phyloP scores from a whole-genome alignment of 192 early-diverging fungal genomes.

The Coemansia furcata region DNA sequence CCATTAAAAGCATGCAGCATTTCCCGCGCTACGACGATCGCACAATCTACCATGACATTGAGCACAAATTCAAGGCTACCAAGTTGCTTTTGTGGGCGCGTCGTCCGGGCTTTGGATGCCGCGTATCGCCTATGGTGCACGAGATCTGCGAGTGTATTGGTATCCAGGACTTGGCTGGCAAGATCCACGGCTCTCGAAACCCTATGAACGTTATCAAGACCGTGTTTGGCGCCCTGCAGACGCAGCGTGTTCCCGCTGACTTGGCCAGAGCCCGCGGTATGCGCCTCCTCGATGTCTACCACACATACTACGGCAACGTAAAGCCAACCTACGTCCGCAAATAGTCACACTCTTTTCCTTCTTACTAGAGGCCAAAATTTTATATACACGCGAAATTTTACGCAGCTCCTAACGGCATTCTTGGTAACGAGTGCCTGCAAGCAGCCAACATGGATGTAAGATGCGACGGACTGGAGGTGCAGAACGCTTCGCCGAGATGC shows the following conservation, averaged over 20 bases:
- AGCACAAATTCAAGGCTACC: slow-evolving; percentile 88
- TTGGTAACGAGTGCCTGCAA: not conserved
- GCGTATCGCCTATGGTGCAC: slow-evolving; percentile 92
- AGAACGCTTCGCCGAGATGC: not conserved
- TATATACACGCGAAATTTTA: not conserved
- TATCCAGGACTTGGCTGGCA: slow-evolving; percentile 87
- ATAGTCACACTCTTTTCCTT: not conserved
- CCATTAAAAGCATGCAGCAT: slow-evolving; percentile 82
- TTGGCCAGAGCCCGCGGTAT: slow-evolving; percentile 86
- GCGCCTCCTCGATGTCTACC: slow-evolving; percentile 86
- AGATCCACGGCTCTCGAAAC: slow-evolving; percentile 89
- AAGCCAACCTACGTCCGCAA: slow-evolving; percentile 13
- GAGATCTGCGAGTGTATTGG: slow-evolving; percentile 93
- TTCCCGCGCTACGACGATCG: slow-evolving; percentile 91
- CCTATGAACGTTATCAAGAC: slow-evolving; percentile 99
- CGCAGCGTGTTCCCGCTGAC: slow-evolving; percentile 79
- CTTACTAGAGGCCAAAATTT: not conserved
- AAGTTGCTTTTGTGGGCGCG: slow-evolving; percentile 74
- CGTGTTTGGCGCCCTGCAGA: slow-evolving; percentile 82
- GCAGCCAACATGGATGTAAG: not conserved
- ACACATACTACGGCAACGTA: slow-evolving; percentile 77
- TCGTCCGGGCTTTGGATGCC: slow-evolving; percentile 92
- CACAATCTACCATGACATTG: slow-evolving; percentile 85
- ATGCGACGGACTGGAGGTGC: not conserved
- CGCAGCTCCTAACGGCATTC: not conserved